These are phyloP conservation scores for Xylariaceae sp. DNA, from an alignment of 2,329 filamentous ascomycete species.

Conservation along the genomic window DNA sequence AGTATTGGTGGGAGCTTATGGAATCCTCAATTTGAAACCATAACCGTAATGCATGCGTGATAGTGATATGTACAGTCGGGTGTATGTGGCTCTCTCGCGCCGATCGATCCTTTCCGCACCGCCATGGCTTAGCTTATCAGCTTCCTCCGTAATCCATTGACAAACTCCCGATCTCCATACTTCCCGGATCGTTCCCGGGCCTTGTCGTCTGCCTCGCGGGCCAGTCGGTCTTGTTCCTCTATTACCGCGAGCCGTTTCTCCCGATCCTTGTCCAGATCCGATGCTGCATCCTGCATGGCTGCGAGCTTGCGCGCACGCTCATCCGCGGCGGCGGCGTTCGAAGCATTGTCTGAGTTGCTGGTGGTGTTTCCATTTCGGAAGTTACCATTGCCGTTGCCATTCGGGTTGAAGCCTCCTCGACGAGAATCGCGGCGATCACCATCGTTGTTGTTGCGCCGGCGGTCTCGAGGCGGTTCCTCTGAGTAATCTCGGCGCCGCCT, in stretches of 20 bases:
- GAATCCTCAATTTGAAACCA: too few species aligned
- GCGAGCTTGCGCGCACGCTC: slow-evolving; percentile 66
- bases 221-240: slow-evolving; percentile 61
- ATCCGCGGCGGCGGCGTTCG: slow-evolving; percentile 32
- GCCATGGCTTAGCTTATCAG: slow-evolving; percentile 23
- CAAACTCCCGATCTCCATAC: slow-evolving; percentile 63
- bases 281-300: slow-evolving; percentile 70
- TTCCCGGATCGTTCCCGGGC: slow-evolving; percentile 58
- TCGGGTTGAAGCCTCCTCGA: slow-evolving; percentile 18
- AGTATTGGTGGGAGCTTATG: too few species aligned
- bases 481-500: slow-evolving; percentile 32
- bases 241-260: slow-evolving; percentile 65
- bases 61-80: too few species aligned
- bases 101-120: too few species aligned
- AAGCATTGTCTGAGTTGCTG: slow-evolving; percentile 12
- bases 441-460: slow-evolving; percentile 21
- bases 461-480: slow-evolving; percentile 21
- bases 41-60: too few species aligned
- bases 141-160: slow-evolving; percentile 61
- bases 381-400: slow-evolving; percentile 19
- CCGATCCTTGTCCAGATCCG: slow-evolving; percentile 68
- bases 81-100: too few species aligned
- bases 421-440: slow-evolving; percentile 27
- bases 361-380: slow-evolving; percentile 17
- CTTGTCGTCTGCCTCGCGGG: slow-evolving; percentile 64